A percentile compares a stretch with the other conserved stretches of the same genome.
These are phyloP conservation scores for Fusarium papillatum DNA, from an alignment of 2,329 filamentous ascomycete genomes.

Conservation along the genomic window DNA sequence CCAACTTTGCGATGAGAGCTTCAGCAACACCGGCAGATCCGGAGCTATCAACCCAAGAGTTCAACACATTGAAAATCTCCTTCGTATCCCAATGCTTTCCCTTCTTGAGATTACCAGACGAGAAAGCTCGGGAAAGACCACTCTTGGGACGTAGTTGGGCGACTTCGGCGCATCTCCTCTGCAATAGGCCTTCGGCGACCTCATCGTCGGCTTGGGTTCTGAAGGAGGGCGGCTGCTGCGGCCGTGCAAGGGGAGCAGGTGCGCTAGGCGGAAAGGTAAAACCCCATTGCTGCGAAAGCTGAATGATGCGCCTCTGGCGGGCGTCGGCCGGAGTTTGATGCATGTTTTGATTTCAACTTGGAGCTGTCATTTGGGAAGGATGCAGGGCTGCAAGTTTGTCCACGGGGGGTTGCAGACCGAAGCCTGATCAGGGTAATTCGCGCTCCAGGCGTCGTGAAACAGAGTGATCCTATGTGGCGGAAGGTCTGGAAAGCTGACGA, in stretches of 20 bases:
- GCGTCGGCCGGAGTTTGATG: conserved; percentile 49
- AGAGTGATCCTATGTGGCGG: conserved; percentile 8
- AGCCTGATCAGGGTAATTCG: neutral
- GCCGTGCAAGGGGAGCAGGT: conserved; percentile 56
- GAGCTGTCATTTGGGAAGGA: conserved; percentile 29
- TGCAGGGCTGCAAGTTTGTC: neutral
- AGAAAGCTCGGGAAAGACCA: conserved; percentile 55
- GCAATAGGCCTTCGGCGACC: conserved; percentile 67
- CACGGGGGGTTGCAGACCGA: neutral
- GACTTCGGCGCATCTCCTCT: conserved; percentile 55
- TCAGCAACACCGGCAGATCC: conserved; percentile 70
- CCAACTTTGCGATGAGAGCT: conserved; percentile 65
- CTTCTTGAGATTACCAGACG: conserved; percentile 55
- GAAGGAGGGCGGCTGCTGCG: conserved; percentile 57
- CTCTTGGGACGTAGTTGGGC: conserved; percentile 54
- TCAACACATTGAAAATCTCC: conserved; percentile 66
- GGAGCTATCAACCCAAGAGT: conserved; percentile 61
- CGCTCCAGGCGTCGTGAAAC: neutral
- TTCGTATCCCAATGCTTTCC: conserved; percentile 66
- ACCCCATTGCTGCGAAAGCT: conserved; percentile 65
- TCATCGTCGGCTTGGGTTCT: conserved; percentile 63
- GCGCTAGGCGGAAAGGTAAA: conserved; percentile 55
- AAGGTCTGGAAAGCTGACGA: conserved; percentile 4
- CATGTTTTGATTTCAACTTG: conserved; percentile 40
- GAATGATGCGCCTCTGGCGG: conserved; percentile 62